Conservation (phyloP, 306 rosid genomes). For the Lathyrus oleraceus region DNA sequence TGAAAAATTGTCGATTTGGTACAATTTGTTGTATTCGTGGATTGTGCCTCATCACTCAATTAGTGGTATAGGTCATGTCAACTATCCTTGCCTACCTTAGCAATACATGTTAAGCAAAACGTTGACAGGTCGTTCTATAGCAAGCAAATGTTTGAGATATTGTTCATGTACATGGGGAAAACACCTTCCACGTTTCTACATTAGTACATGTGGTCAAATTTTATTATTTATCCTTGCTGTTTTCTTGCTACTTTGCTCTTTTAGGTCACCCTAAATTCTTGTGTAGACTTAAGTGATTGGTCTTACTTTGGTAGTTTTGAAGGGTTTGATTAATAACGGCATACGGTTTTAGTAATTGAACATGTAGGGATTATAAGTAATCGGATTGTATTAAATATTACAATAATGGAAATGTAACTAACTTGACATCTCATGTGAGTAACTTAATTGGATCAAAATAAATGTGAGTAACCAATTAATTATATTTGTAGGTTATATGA, state of each 20-base stretch:
- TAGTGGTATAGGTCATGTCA: slow-evolving; percentile 43
- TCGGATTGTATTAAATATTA: slow-evolving; percentile 25
- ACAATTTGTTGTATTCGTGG: slow-evolving; percentile 40
- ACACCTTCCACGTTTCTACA: slow-evolving; percentile 39
- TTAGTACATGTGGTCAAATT: slow-evolving; percentile 17
- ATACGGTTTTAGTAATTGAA: slow-evolving; percentile 13
- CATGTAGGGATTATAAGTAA: neutral
- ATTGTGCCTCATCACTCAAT: slow-evolving; percentile 32
- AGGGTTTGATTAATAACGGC: slow-evolving; percentile 6
- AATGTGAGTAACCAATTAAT: neutral
- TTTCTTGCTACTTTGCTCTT: slow-evolving; percentile 30
- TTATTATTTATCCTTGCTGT: neutral
- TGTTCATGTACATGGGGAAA: slow-evolving; percentile 27
- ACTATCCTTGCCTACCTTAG: slow-evolving; percentile 47
- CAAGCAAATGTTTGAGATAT: slow-evolving; percentile 37
- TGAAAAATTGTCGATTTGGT: slow-evolving; percentile 40
- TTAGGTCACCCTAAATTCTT: slow-evolving; percentile 33
- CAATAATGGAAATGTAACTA: slow-evolving; percentile 38
- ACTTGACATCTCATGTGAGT: neutral
- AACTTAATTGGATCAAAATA: no score
- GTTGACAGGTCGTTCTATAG: slow-evolving; percentile 42
- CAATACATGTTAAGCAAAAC: slow-evolving; percentile 38
- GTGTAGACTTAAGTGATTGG: slow-evolving; percentile 1
- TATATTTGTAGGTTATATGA: neutral
- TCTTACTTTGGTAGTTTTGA: slow-evolving; percentile 34